A percentile compares a stretch with the other conserved stretches of the same genome.
phyloP scores from a whole-genome alignment of 441 rosid genomes.

The Populus tomentosa region DNA sequence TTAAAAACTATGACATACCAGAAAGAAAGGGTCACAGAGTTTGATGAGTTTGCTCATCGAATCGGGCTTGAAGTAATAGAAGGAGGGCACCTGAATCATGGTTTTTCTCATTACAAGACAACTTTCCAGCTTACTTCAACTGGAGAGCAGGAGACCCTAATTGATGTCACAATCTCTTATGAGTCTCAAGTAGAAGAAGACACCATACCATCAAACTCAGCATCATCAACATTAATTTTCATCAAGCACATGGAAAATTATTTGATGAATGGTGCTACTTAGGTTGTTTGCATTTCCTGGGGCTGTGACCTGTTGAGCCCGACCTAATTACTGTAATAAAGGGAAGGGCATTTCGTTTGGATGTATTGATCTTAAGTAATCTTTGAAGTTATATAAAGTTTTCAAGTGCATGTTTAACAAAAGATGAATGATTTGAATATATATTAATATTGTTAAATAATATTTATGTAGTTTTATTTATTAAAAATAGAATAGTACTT shows the following conservation, averaged over 20 bases:
- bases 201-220: slow-evolving; percentile 16
- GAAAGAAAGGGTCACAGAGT: slow-evolving; percentile 34
- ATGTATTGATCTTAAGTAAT: neutral
- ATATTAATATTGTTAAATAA: neutral
- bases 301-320: neutral
- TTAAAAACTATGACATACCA: slow-evolving; percentile 27
- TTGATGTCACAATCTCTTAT: slow-evolving; percentile 25
- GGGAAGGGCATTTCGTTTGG: neutral
- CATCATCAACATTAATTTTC: slow-evolving; percentile 14
- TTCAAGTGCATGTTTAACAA: neutral
- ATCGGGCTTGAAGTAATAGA: slow-evolving; percentile 28
- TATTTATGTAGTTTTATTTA: no score
- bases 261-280: slow-evolving; percentile 12
- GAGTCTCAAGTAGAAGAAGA: slow-evolving; percentile 18
- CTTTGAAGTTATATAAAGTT: neutral
- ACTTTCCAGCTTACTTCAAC: slow-evolving; percentile 24
- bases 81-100: slow-evolving; percentile 34
- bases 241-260: slow-evolving; percentile 24
- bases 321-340: neutral
- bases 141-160: slow-evolving; percentile 19
- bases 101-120: slow-evolving; percentile 28
- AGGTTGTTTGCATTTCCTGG: neutral
- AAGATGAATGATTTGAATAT: neutral
- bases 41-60: slow-evolving; percentile 26
- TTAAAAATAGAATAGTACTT: no score